Evolutionary conservation across 2,329 filamentous ascomycete species (phyloP).

Genomic region (Alternaria gansuensis): DNA sequence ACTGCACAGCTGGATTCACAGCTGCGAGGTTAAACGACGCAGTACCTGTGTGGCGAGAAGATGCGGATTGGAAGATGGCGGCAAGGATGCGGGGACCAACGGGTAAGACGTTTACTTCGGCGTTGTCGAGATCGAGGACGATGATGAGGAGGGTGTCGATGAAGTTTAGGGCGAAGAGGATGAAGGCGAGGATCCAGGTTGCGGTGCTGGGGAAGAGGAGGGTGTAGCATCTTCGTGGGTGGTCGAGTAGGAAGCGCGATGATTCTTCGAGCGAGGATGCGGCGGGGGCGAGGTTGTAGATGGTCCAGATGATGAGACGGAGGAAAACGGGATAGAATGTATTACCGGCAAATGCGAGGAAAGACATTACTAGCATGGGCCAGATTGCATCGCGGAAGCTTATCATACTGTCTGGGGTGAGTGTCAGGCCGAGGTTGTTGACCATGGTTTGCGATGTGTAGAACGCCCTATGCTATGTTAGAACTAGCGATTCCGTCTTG

Average conservation of each 20-base stretch:
- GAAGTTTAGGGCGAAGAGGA: conserved; percentile 81
- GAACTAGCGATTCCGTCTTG: conserved; percentile 65
- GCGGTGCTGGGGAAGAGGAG: conserved; percentile 87
- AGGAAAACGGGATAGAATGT: conserved; percentile 96
- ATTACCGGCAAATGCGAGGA: conserved; percentile 92
- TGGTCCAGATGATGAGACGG: conserved; percentile 89
- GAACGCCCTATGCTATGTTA: conserved; percentile 74
- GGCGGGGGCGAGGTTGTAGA: conserved; percentile 71
- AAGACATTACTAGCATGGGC: conserved; percentile 78
- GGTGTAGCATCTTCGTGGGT: conserved; percentile 95
- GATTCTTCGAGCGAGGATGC: conserved; percentile 85
- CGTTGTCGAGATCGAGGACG: conserved; percentile 82
- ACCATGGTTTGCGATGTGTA: conserved; percentile 90
- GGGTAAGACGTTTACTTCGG: conserved; percentile 72
- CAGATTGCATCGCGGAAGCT: conserved; percentile 82
- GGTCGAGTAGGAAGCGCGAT: conserved; percentile 87
- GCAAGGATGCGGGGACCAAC: conserved; percentile 80
- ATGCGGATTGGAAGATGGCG: conserved; percentile 87
- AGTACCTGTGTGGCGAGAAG: conserved; percentile 91
- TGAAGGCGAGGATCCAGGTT: conserved; percentile 94
- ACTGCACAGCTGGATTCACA: conserved; percentile 89
- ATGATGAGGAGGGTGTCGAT: conserved; percentile 91
- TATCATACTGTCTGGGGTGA: conserved; percentile 93
- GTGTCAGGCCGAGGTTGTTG: conserved; percentile 89
- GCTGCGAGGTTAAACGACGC: conserved; percentile 77